Evolutionary conservation across 108 stramenopile species (phyloP).

Genomic region (Skeletonema marinoi): DNA sequence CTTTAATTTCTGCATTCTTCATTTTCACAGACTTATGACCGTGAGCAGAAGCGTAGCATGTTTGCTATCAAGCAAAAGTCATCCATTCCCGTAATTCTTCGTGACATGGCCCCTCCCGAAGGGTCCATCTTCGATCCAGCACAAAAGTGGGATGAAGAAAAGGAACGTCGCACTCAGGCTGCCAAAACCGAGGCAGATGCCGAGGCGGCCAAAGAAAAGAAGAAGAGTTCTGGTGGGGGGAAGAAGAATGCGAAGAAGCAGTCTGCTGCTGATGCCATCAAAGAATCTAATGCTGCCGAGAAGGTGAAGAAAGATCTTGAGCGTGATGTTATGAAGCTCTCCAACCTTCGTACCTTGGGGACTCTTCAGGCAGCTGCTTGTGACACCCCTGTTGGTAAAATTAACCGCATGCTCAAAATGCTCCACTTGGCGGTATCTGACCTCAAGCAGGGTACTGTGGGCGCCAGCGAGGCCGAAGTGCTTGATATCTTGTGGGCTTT

Average conservation of each 20-base stretch:
- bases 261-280: constrained; percentile 88
- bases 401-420: constrained; percentile 97
- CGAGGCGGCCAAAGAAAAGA: constrained; percentile 47
- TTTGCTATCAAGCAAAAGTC: constrained; percentile 76
- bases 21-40: constrained; percentile 67
- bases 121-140: constrained; percentile 90
- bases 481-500: constrained; percentile 96
- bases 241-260: constrained; percentile 71
- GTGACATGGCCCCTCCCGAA: constrained; percentile 92
- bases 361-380: constrained; percentile 88
- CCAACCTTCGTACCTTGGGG: constrained; percentile 87
- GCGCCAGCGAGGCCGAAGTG: constrained; percentile 84
- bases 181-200: constrained; percentile 30
- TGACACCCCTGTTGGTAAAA: constrained; percentile 89
- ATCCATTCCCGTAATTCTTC: constrained; percentile 89
- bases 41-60: constrained; percentile 67
- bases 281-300: constrained; percentile 88
- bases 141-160: constrained; percentile 85
- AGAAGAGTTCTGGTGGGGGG: constrained; percentile 47
- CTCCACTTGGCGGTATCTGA: constrained; percentile 83
- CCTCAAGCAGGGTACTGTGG: constrained; percentile 70
- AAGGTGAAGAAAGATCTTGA: constrained; percentile 85
- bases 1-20: background rate
- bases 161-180: constrained; percentile 62
- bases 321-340: constrained; percentile 90